phyloP scores from a whole-genome alignment of 2,329 filamentous ascomycete species.

The Botrytis tulipae region DNA sequence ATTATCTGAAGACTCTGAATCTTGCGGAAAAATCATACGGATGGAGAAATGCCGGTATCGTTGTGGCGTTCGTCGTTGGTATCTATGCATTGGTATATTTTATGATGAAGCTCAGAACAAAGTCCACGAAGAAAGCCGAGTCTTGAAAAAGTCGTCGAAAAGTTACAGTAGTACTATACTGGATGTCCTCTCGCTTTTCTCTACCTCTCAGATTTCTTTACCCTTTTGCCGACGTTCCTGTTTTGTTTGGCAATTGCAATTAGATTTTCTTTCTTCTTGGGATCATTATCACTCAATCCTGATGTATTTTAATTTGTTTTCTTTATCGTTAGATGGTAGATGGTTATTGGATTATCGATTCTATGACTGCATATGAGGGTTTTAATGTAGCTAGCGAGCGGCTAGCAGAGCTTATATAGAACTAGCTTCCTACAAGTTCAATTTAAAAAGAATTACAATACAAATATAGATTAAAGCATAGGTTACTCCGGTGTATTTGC shows the following conservation, averaged over 20 bases:
- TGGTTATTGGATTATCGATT: neutral
- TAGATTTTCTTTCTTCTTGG: neutral
- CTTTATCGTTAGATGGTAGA: neutral
- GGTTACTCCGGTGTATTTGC: neutral
- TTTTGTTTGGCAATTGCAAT: neutral
- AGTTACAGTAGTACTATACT: neutral
- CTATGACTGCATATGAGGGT: neutral
- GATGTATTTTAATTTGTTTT: neutral
- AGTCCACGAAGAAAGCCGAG: constrained; percentile 46
- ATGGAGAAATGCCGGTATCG: constrained; percentile 61
- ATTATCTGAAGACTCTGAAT: constrained; percentile 60
- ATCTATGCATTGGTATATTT: constrained; percentile 46
- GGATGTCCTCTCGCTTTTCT: neutral
- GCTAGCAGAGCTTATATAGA: neutral
- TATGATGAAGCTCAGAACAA: constrained; percentile 50
- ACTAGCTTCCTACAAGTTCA: neutral
- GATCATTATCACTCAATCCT: neutral
- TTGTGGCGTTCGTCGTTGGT: constrained; percentile 44
- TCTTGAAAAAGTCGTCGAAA: neutral
- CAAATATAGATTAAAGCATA: neutral
- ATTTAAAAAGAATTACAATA: neutral
- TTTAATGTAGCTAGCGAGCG: neutral
- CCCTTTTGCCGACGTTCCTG: neutral
- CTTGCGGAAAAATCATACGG: constrained; percentile 60
- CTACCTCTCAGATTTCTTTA: neutral